Evolutionary conservation across 1,284 basidiomycete genomes (phyloP).

Genomic region (Trichosporon coremiiforme): DNA sequence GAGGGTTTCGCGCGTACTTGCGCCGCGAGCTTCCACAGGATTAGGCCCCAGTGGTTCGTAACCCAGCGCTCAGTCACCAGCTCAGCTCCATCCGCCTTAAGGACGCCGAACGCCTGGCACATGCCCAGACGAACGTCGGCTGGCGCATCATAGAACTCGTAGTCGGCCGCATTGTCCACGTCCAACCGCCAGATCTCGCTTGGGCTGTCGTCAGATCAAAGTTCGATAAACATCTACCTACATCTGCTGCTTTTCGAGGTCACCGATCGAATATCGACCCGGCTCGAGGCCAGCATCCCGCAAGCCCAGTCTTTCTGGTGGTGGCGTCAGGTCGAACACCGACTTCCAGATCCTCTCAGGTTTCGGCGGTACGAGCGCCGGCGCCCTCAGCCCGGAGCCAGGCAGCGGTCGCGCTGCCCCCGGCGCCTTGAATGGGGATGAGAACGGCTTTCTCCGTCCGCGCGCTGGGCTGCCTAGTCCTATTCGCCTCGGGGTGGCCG

Average conservation of each 20-base stretch:
- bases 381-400: constrained; percentile 21
- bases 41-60: constrained; percentile 83
- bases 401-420: constrained; percentile 6
- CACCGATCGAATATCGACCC: constrained; percentile 60
- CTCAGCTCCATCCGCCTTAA: constrained; percentile 41
- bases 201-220: constrained; percentile 39
- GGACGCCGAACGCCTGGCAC: constrained; percentile 34
- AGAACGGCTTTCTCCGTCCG: constrained; percentile 38
- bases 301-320: constrained; percentile 36
- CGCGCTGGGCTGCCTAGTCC: constrained; percentile 37
- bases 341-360: constrained; percentile 26
- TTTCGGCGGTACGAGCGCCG: constrained; percentile 15
- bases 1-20: constrained; percentile 73
- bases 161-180: constrained; percentile 64
- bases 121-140: constrained; percentile 35
- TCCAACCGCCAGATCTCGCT: constrained; percentile 65
- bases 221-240: constrained; percentile 53
- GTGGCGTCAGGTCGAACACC: constrained; percentile 48
- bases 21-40: constrained; percentile 93
- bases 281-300: constrained; percentile 59
- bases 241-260: constrained; percentile 67
- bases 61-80: constrained; percentile 66
- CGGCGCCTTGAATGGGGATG: constrained; percentile 50
- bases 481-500: constrained; percentile 44
- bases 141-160: constrained; percentile 62